These are phyloP conservation scores for Pestalotiopsis sp. DNA, from an alignment of 2,329 filamentous ascomycete species.

Conservation along the genomic window DNA sequence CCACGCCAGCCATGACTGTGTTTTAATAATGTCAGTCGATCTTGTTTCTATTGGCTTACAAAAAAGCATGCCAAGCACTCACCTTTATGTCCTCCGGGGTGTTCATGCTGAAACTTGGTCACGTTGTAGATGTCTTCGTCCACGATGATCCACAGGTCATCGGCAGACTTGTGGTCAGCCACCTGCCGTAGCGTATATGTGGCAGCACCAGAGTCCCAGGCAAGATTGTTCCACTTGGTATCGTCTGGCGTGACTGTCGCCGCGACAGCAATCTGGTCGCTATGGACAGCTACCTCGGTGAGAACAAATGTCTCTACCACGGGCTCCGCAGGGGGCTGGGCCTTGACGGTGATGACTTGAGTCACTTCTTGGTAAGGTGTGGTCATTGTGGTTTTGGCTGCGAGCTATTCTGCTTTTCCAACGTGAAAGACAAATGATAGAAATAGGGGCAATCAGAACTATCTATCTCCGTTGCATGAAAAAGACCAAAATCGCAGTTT, in stretches of 20 bases:
- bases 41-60: not conserved
- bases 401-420: too few relatives aligned
- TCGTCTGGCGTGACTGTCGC: not conserved
- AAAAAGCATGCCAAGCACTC: not conserved
- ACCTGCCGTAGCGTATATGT: constrained; percentile 15
- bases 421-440: too few relatives aligned
- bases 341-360: not conserved
- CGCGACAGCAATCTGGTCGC: not conserved
- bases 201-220: not conserved
- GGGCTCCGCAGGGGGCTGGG: not conserved
- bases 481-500: too few relatives aligned
- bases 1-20: constrained; percentile 18
- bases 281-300: not conserved
- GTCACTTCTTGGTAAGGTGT: not conserved
- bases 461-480: too few relatives aligned
- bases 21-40: not conserved
- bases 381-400: not conserved
- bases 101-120: constrained; percentile 23
- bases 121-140: constrained; percentile 27
- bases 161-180: constrained; percentile 19
- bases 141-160: constrained; percentile 27
- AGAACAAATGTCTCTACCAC: not conserved
- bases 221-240: not conserved
- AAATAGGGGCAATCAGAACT: too few relatives aligned
- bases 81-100: constrained; percentile 29